Evolutionary conservation across 2,329 filamentous ascomycete species (phyloP), one percentile per base, ranked within the genome.

Genomic region (Cadophora malorum): DNA sequence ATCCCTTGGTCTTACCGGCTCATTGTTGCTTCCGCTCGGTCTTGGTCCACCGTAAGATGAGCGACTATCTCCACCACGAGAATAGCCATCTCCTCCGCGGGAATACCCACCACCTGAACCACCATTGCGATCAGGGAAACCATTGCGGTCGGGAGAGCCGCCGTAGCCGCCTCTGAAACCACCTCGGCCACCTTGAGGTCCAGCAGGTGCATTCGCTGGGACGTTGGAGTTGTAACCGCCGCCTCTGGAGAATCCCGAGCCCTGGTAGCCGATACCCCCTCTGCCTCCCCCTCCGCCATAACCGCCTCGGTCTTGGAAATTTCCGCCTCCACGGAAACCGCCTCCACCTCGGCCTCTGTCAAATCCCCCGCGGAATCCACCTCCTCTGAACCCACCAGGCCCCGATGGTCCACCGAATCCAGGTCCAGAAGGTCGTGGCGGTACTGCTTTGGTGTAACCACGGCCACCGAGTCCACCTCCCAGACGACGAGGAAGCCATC

Each of bases 391-490:
- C 38, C 84, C 83, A 21, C 81, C 81, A 63, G 81, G 78, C 72
- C 80, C 79, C 63, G 79, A 79, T 72, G 85, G 85, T 68, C 88
- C 88, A 67, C 86, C 84, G 74, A 85, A 86, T 23, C 85, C 84
- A 23, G 86, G 85, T n/a, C 85, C 91, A 71, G 86, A 84, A 56
- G 93, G 93, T 64, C 93, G 88, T 45, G 91, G 84, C 62, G 91
- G 87, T 72, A 89, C 84, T 19, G 90, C 88, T 80, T 95, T 96
- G 67, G 95, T 98, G 80, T 98, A 98, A 72, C 93, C 92, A 75
- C 96, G 90, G 56, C 95, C 95, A 70, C 96, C 96, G 2, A 97
- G 87, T 58, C 96, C 96, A 72, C 96, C 96, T 67, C 95, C 96
- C 63, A 97, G 91, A 71, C 96, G 91, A 74, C 92, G 90, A 70